Evolutionary conservation across 2,329 filamentous ascomycete species (phyloP), one percentile per base, ranked within the genome.

Genomic region (Aphanocladium album): DNA sequence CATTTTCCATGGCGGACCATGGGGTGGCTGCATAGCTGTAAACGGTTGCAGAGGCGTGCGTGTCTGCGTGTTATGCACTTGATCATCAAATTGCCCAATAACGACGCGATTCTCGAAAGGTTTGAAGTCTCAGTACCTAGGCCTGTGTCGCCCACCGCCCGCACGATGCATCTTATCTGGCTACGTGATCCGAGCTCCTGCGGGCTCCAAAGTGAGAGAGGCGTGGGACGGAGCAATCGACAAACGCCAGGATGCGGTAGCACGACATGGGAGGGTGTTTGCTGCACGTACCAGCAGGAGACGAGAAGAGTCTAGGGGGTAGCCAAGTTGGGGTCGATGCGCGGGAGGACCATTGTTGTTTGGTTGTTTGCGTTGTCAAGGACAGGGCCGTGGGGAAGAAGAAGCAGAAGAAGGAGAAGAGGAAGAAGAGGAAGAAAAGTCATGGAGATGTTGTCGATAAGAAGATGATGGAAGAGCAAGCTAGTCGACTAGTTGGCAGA

Each of bases 201-300:
- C 17, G 56, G 39, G 37, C 17, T n/a, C n/a, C n/a, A n/a, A n/a
- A 14, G 35, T 46, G 16, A 30, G 9, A 21, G 25, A 45, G 27
- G 33, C 37, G 50, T 25, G 37, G 39, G n/a, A 53, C 27, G 9
- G 19, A 27, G 47, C 57, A 59, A 52, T 53, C 37, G 35, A 25
- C 57, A 59, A 53, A 46, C 57, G 49, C 57, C 49, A 52, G 30
- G 35, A 50, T n/a, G 46, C 25, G n/a, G 39, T 46, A 11, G 39
- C 47, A 45, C 57, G 16, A 27, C 55, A 39, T n/a, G 21, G 21
- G 41, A 30, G 30, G 30, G 30, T 5, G 30, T 5, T 30, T 30
- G 30, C 30, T 23, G 45, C 30, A 50, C 21, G 17, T 37, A 27
- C 30, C 43, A 11, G 43, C 45, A 43, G 37, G 37, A 17, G 37